phyloP scores from a whole-genome alignment of 2,329 filamentous ascomycete genomes.

The Pseudogymnoascus sp. region DNA sequence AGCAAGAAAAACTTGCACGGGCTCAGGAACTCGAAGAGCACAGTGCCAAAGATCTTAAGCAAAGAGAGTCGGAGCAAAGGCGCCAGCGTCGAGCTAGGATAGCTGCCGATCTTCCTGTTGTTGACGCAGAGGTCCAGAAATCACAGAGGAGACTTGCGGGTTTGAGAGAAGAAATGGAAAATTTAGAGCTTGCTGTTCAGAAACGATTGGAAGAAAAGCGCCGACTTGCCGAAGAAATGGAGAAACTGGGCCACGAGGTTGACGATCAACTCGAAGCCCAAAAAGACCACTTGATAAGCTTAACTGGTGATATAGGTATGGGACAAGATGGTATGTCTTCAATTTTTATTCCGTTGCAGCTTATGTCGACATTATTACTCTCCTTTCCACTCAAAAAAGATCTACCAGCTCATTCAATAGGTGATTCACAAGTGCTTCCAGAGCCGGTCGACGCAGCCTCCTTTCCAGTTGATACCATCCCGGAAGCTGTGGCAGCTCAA shows the following conservation, averaged over 20 bases:
- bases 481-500: neutral
- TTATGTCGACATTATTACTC: neutral
- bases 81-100: constrained; percentile 28
- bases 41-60: constrained; percentile 22
- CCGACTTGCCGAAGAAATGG: constrained; percentile 29
- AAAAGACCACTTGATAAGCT: constrained; percentile 28
- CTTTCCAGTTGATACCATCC: neutral
- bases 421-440: constrained; percentile 9
- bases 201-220: constrained; percentile 29
- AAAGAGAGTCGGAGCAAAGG: constrained; percentile 24
- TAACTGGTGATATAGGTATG: constrained; percentile 23
- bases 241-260: constrained; percentile 28
- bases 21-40: constrained; percentile 21
- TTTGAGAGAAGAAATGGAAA: constrained; percentile 26
- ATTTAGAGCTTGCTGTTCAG: constrained; percentile 26
- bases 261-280: constrained; percentile 29
- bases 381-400: neutral
- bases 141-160: constrained; percentile 25
- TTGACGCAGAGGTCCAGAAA: constrained; percentile 29
- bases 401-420: constrained; percentile 20
- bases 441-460: neutral
- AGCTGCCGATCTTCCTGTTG: constrained; percentile 25
- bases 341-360: neutral
- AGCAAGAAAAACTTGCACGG: constrained; percentile 24
- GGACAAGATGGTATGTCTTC: constrained; percentile 13